phyloP scores from a whole-genome alignment of 2,329 filamentous ascomycete genomes.

The Hymenoscyphus scutula region DNA sequence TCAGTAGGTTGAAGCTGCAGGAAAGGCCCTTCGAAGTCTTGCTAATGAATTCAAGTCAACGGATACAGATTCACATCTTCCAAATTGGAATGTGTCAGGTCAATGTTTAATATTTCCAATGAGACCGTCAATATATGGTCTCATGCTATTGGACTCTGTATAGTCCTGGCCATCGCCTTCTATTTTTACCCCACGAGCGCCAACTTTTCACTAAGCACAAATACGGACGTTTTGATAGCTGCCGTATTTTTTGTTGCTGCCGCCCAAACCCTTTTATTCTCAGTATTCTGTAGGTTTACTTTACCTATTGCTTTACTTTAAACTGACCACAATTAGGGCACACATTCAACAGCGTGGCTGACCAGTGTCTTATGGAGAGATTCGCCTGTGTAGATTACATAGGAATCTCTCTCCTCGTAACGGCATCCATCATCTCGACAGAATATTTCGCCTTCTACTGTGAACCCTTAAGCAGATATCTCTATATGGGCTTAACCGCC shows the following conservation, averaged over 20 bases:
- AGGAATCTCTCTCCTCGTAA: constrained; percentile 90
- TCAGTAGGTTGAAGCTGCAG: constrained; percentile 40
- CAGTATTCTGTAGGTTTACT: constrained; percentile 45
- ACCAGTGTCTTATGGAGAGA: constrained; percentile 83
- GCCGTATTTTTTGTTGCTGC: constrained; percentile 95
- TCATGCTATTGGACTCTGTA: constrained; percentile 81
- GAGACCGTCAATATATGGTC: constrained; percentile 99
- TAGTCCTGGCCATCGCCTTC: constrained; percentile 85
- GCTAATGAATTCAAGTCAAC: constrained; percentile 42
- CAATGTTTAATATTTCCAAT: constrained; percentile 82
- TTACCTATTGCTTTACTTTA: background rate
- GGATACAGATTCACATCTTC: constrained; percentile 94
- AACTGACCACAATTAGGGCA: constrained; percentile 69
- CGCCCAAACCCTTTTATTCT: constrained; percentile 91
- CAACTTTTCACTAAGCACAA: constrained; percentile 84
- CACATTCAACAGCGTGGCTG: constrained; percentile 96
- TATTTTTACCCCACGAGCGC: constrained; percentile 90
- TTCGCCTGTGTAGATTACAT: constrained; percentile 99
- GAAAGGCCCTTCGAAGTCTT: background rate
- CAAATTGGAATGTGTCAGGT: constrained; percentile 83
- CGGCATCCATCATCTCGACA: constrained; percentile 94
- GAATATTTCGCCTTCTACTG: constrained; percentile 99
- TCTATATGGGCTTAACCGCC: constrained; percentile 81
- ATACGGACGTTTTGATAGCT: constrained; percentile 84
- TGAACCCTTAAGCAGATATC: constrained; percentile 81